Evolutionary conservation across 208 protist genomes (phyloP).

Genomic region (Pavlovales sp.): DNA sequence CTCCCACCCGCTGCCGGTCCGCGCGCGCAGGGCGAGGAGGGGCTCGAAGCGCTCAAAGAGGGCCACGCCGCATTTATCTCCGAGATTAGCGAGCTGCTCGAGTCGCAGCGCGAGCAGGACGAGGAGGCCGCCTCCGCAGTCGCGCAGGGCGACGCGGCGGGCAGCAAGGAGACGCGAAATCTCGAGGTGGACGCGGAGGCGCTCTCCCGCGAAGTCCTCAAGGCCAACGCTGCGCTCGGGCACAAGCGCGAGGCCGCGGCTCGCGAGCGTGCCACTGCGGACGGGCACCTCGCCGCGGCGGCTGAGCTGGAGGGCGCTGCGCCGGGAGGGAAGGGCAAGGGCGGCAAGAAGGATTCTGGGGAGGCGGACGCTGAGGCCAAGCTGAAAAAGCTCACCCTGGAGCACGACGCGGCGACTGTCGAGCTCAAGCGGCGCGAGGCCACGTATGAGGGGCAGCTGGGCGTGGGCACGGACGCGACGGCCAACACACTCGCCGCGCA

Average conservation of each 20-base stretch:
- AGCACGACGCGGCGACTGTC: background rate
- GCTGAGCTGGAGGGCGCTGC: background rate
- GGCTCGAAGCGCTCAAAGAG: constrained; percentile 41
- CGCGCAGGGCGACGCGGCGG: background rate
- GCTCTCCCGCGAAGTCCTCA: constrained; percentile 60
- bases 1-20: too few species aligned
- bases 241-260: constrained; percentile 2
- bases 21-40: constrained; percentile 42
- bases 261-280: background rate
- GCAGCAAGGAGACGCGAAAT: too few species aligned
- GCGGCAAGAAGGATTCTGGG: too few species aligned
- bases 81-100: background rate
- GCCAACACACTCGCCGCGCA: background rate
- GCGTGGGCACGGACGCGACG: background rate
- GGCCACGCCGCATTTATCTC: constrained; percentile 22
- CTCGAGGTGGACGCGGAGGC: constrained; percentile 42
- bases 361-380: constrained; percentile 43
- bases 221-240: constrained; percentile 26
- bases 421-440: background rate
- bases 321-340: constrained; percentile 3
- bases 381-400: constrained; percentile 21
- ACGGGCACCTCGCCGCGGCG: background rate
- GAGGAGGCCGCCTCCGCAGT: background rate
- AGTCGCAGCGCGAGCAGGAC: background rate
- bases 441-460: background rate